Conservation (phyloP, 768 basidiomycete species). For the Boletus barrowsii region DNA sequence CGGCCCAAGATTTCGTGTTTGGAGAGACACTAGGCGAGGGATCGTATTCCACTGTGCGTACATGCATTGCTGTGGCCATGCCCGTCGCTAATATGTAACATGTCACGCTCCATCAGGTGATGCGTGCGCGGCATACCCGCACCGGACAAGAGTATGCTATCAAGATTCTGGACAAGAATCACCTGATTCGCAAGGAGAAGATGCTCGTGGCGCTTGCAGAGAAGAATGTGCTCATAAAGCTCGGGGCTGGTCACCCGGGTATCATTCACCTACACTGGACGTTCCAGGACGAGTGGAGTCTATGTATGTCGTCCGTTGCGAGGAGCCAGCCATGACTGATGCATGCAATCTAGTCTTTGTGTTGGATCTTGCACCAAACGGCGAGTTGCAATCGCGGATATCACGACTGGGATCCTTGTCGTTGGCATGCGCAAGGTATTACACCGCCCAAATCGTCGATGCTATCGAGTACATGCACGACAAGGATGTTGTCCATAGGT, state of each 20-base stretch:
- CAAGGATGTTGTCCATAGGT: conserved; percentile 88
- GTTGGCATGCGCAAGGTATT: conserved; percentile 70
- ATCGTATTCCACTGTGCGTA: conserved; percentile 72
- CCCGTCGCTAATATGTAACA: conserved; percentile 12
- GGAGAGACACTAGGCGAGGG: conserved; percentile 76
- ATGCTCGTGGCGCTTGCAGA: conserved; percentile 75
- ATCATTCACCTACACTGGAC: conserved; percentile 79
- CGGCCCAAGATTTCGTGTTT: conserved; percentile 68
- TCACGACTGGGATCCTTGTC: conserved; percentile 85
- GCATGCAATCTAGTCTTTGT: conserved; percentile 58
- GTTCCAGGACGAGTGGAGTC: conserved; percentile 79
- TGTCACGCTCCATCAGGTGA: conserved; percentile 42
- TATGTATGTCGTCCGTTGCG: conserved; percentile 56
- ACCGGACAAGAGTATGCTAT: conserved; percentile 70
- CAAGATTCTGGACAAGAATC: conserved; percentile 82
- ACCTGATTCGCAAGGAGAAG: conserved; percentile 76
- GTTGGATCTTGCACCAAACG: conserved; percentile 71
- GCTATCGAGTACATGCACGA: conserved; percentile 89
- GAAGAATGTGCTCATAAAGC: conserved; percentile 68
- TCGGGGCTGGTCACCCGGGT: conserved; percentile 71
- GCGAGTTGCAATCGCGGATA: conserved; percentile 72
- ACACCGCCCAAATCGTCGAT: conserved; percentile 87
- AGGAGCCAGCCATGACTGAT: background rate
- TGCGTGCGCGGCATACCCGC: conserved; percentile 48
- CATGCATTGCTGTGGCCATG: background rate